phyloP scores from a whole-genome alignment of 2,329 filamentous ascomycete genomes.

The Clarireedia monteithiana region DNA sequence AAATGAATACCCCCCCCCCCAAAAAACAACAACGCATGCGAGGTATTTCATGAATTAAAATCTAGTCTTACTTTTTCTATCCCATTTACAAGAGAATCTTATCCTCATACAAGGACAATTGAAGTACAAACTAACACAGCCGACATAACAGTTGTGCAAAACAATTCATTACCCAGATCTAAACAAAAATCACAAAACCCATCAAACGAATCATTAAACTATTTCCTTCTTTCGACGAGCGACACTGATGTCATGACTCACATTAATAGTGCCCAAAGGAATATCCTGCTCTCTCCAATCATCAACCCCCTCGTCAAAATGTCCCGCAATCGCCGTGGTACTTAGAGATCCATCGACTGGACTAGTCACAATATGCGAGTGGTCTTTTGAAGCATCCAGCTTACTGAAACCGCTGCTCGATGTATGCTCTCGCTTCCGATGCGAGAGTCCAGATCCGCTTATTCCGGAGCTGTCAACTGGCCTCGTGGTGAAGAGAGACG shows the following conservation, averaged over 20 bases:
- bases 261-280: not conserved
- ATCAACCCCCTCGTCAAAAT: not conserved
- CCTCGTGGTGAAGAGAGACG: not conserved
- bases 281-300: not conserved
- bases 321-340: not conserved
- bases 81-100: no score
- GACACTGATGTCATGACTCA: not conserved
- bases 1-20: no score
- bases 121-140: no score
- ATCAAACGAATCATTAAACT: no score
- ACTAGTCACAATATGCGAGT: no score
- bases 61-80: no score
- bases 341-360: not conserved
- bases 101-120: no score
- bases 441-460: not conserved
- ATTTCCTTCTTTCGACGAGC: not conserved
- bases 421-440: not conserved
- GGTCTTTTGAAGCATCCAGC: not conserved
- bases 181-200: no score
- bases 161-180: no score
- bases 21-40: no score
- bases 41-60: no score
- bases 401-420: not conserved
- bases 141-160: no score
- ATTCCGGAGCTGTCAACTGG: not conserved